Evolutionary conservation across 202 grass and related monocot species (phyloP).

Genomic region (Setaria italica): DNA sequence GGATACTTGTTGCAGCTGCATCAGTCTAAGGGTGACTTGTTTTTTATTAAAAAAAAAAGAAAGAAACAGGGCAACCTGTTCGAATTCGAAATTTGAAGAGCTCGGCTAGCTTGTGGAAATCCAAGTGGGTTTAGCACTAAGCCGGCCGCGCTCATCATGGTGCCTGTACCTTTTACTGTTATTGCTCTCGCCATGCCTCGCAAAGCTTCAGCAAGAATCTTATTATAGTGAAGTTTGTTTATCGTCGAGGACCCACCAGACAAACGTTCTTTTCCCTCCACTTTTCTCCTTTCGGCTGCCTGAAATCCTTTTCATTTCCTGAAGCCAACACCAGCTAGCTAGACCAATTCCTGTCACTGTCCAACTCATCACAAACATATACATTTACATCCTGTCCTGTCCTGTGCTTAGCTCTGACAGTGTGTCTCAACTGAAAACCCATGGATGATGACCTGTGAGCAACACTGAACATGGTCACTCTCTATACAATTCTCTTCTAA

Average conservation of each 20-base stretch:
- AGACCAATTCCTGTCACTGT: conserved; percentile 32
- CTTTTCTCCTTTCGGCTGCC: conserved; percentile 38
- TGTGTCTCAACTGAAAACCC: conserved; percentile 23
- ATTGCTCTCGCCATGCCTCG: conserved; percentile 29
- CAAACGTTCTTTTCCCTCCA: conserved; percentile 9
- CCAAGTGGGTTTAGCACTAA: conserved; percentile 42
- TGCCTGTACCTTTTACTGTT: conserved; percentile 22
- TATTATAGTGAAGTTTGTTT: conserved; percentile 18
- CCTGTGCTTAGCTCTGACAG: background rate
- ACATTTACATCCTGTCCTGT: background rate
- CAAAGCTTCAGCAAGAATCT: conserved; percentile 50
- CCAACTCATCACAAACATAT: conserved; percentile 5
- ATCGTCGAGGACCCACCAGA: conserved; percentile 27
- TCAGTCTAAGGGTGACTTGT: background rate
- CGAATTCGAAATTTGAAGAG: conserved; percentile 44
- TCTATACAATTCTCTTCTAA: background rate
- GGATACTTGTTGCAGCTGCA: background rate
- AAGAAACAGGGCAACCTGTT: background rate
- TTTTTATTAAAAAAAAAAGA: background rate
- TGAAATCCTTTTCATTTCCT: background rate
- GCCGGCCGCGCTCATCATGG: conserved; percentile 16
- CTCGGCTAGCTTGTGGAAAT: background rate
- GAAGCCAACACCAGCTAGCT: conserved; percentile 17
- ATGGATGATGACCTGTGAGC: conserved; percentile 20
- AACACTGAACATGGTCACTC: conserved; percentile 39